Percentiles rank a stretch among this genome's conserved stretches.
phyloP scores from a whole-genome alignment of 148 eudicot genomes.

The Vaccinium corymbosum region DNA sequence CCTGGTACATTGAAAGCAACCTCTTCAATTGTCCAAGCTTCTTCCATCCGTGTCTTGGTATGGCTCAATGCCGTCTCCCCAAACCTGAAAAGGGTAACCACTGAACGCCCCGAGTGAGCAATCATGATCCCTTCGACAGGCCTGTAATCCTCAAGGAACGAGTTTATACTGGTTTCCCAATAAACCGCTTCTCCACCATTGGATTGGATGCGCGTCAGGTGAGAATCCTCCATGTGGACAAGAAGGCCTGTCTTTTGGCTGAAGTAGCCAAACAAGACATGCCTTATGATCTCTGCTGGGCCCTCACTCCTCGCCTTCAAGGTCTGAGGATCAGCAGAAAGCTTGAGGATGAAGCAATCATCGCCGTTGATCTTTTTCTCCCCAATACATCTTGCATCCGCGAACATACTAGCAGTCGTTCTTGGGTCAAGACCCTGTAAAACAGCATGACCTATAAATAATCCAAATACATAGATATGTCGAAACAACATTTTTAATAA shows the following conservation, averaged over 20 bases:
- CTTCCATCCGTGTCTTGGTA: constrained; percentile 55
- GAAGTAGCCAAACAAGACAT: constrained; percentile 50
- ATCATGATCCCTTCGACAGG: constrained; percentile 59
- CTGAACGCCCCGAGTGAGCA: constrained; percentile 53
- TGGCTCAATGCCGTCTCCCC: constrained; percentile 59
- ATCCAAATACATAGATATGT: neutral
- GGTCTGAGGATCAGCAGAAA: constrained; percentile 47
- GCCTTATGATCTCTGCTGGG: constrained; percentile 59
- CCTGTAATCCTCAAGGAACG: constrained; percentile 45
- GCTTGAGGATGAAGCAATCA: constrained; percentile 55
- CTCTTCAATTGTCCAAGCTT: constrained; percentile 59
- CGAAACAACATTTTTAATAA: neutral
- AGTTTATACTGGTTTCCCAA: constrained; percentile 55
- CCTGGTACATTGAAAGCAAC: constrained; percentile 59
- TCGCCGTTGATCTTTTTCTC: constrained; percentile 52
- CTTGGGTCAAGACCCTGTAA: constrained; percentile 60
- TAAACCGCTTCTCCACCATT: constrained; percentile 48
- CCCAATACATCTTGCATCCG: constrained; percentile 47
- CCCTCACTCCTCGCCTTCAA: constrained; percentile 55
- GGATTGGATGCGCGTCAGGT: constrained; percentile 52
- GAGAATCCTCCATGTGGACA: constrained; percentile 56
- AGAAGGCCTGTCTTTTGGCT: constrained; percentile 57
- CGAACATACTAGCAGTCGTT: constrained; percentile 57
- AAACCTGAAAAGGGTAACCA: constrained; percentile 52
- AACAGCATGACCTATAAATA: neutral